Base-by-base conservation (phyloP, 228 moss, liverwort and hornwort species). In the Sphagnum fallax region DNA sequence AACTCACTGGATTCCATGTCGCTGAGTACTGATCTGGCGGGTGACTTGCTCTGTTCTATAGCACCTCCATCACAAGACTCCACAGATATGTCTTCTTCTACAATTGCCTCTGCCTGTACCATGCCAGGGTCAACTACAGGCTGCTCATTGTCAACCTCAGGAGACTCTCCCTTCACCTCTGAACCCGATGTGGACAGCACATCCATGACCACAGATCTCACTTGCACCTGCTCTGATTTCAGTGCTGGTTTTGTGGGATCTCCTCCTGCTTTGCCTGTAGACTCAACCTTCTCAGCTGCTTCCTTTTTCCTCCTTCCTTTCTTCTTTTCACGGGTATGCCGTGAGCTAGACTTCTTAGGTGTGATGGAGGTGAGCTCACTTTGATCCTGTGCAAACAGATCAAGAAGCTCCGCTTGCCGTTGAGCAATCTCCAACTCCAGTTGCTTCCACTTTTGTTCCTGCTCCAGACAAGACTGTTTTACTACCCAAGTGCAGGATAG, bases 381-480 rank as follows among this genome's bases (percentile, higher is more conserved):
- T 48, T 18, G 11, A 7, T 82, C 76, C 75, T 74, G 52, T 5
- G 70, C 78, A 67, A 78, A 70, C 6, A 70, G 62, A 51, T 69
- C 51, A 14, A 82, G 61, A 63, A 82, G 65, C 71, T 74, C 76
- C 71, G 65, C 70, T 48, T 52, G 67, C 60, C 64, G 64, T 76
- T 66, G 53, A 60, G 66, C 66, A 55, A 74, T 64, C 73, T 69
- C 66, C 15, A 53, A 69, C 60, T 82, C 79, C 60, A 78, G 60
- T 52, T 75, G 70, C 71, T 68, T 73, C 78, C 75, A 82, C 51
- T 68, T 75, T 51, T 73, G 68, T 58, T 82, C 73, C 76, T 82
- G 69, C 51, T 67, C 70, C 6, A 60, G 55, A 55, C 8, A 55
- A 8, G 32, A 32, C 32, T 32, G 32, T 32, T 32, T 32, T 32